Evolutionary conservation across 2,329 filamentous ascomycete species (phyloP).

Genomic region (Ophiocordyceps unilateralis): DNA sequence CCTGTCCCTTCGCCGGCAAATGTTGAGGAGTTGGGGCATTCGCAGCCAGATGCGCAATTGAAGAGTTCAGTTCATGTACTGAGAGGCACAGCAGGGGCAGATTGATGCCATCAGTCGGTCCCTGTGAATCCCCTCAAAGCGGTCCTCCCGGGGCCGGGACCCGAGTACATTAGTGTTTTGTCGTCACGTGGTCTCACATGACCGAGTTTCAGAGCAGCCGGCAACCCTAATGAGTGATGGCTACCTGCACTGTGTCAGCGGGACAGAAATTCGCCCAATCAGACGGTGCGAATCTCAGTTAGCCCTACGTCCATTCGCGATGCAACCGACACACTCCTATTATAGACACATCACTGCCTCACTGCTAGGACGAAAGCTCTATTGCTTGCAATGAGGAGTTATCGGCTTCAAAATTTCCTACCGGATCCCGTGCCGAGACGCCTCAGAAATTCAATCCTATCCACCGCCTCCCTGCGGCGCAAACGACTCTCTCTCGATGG

Average conservation of each 20-base stretch:
- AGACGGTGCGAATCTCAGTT: not conserved
- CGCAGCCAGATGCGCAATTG: slow-evolving; percentile 3
- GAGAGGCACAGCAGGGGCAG: slow-evolving; percentile 8
- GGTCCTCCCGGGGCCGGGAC: not conserved
- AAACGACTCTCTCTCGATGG: slow-evolving; percentile 52
- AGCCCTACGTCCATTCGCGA: not conserved
- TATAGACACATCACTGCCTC: not conserved
- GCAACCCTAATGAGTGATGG: not conserved
- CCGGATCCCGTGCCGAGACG: not conserved
- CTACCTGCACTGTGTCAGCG: not conserved
- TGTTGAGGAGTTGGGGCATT: not conserved
- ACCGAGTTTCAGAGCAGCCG: slow-evolving; percentile 3
- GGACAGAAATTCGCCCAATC: not conserved
- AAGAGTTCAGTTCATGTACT: slow-evolving; percentile 4
- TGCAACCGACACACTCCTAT: too few relatives aligned
- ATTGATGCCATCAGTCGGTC: slow-evolving; percentile 7
- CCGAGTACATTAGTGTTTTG: not conserved
- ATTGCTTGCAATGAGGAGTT: not conserved
- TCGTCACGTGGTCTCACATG: slow-evolving; percentile 7
- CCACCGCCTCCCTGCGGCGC: slow-evolving; percentile 16
- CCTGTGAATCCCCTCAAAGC: not conserved
- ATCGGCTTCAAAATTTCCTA: not conserved
- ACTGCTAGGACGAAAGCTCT: not conserved
- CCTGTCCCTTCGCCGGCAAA: not conserved
- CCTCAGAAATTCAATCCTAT: not conserved